Base-by-base conservation (phyloP, 1,284 basidiomycete species). In the Tremellales sp. region DNA sequence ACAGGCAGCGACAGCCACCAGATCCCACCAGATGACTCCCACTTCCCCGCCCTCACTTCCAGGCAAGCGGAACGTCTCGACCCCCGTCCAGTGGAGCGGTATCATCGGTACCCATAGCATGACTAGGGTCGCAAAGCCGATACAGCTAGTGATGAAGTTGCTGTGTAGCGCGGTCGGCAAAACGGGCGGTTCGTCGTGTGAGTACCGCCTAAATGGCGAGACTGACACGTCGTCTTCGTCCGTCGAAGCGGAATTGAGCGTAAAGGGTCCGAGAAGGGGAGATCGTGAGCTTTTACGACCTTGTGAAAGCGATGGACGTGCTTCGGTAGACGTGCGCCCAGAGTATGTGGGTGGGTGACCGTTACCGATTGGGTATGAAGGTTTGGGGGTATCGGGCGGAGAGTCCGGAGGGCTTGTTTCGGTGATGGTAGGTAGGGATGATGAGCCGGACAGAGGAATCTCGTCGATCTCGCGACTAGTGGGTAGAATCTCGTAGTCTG, bases 81-180 rank as follows among this genome's bases (percentile, higher is more conserved):
- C 53, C 15, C 67, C 68, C 7, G 59, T 52, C 57, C 51, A 60
- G 50, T 74, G 58, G 2, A 72, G 51, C 13, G 67, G 10, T 4
- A 67, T 54, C 21, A 75, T 63, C 4, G 71, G 72, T 4, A 68
- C 57, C 72, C 73, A 75, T 8, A 75, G 58, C 17, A 70, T 35
- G 3, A 65, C 35, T 3, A 70, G 35, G 2, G 73, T 75, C 13
- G 67, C 61, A 15, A 74, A 17, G 24, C 73, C 73, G 22, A 75
- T 68, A 50, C 65, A 65, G 33, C 64, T 66, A 0, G 72, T 74
- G 21, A 75, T 52, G 49, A 75, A 72, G 49, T 75, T 73, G n/a
- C 70, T 64, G 54, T 72, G 73, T 15, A 75, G 52, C 1, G 68
- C 72, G 1, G 66, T 51, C 0, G 73, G 72, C 2, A 75, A 60